Base-by-base conservation (phyloP, 192 early-diverging fungal genomes). In the Gaertneriomyces sp. region DNA sequence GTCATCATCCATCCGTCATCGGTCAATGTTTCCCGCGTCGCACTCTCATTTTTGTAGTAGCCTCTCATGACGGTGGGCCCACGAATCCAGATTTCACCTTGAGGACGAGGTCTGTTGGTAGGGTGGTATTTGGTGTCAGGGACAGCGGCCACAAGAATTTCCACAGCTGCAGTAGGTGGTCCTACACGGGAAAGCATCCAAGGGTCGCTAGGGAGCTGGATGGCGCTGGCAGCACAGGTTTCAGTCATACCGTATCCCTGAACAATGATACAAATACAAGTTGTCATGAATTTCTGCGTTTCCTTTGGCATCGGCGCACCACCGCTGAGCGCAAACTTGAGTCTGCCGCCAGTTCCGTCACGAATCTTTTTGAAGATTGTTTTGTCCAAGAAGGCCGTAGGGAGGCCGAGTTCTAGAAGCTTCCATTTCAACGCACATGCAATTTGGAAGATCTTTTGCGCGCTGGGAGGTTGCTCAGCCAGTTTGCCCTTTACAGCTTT, bases 201-300 rank as follows among this genome's bases (percentile, higher is more conserved):
- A n/a, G 67, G 59, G 58, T 69, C 67, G n/a, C 10, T 42, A 53
- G 67, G 67, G 42, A 69, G 67, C 53, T 69, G 67, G 33, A 69
- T 69, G 51, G 52, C 59, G 38, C 41, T 61, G 42, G 53, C 67
- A 50, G 59, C 92, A 61, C 81, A 85, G 40, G 84, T 88, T 76
- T 95, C 91, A 58, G 90, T 89, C 74, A 91, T 84, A 33, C 89
- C 94, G 78, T 93, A 95, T 6, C 94, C 96, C 57, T 90, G 87
- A 42, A 95, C 70, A 64, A 94, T 80, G n/a, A 89, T 85, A 72
- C 89, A 92, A 49, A 96, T 64, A 5, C 82, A 71, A 19, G 87
- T 84, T 3, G 86, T 79, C 53, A 98, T 76, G 60, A 95, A 94
- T 57, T 85, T 77, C 68, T 95, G 93, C 42, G 92, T 95, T 47